Evolutionary conservation across 2,329 filamentous ascomycete genomes (phyloP).

Genomic region (Ramularia endophylla): DNA sequence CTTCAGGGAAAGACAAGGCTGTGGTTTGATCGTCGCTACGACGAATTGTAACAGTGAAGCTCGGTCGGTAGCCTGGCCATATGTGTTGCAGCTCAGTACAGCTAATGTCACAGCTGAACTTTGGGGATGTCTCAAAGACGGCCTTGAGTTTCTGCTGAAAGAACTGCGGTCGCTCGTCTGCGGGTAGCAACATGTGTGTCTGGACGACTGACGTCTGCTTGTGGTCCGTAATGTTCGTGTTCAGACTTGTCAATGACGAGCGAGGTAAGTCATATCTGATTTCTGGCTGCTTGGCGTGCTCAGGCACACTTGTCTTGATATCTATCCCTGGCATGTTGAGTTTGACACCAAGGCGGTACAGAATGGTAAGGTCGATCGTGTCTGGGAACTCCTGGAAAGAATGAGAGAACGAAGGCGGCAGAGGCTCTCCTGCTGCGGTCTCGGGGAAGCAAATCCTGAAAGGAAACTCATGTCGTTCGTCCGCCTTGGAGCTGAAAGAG

Average conservation of each 20-base stretch:
- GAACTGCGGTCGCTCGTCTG: constrained; percentile 14
- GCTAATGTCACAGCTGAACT: constrained; percentile 14
- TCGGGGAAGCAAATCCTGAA: constrained; percentile 12
- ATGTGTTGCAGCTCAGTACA: constrained; percentile 14
- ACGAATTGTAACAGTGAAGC: constrained; percentile 12
- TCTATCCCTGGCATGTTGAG: constrained; percentile 17
- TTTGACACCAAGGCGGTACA: constrained; percentile 9
- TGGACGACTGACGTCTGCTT: constrained; percentile 12
- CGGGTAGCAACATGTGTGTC: constrained; percentile 18
- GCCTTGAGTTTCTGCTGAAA: constrained; percentile 21
- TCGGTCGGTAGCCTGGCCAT: constrained; percentile 13
- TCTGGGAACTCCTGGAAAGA: constrained; percentile 16
- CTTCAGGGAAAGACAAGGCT: constrained; percentile 9
- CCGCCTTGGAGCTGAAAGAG: constrained; percentile 13
- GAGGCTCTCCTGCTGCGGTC: not conserved
- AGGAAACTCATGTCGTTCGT: constrained; percentile 8
- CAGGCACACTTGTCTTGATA: constrained; percentile 8
- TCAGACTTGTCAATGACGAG: constrained; percentile 3
- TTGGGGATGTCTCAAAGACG: constrained; percentile 18
- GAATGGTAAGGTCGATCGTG: constrained; percentile 11
- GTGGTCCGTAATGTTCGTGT: constrained; percentile 4
- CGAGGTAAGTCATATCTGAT: constrained; percentile 5
- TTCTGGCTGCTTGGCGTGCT: constrained; percentile 4
- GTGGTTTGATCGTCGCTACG: constrained; percentile 10
- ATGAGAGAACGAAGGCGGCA: constrained; percentile 12